Evolutionary conservation across 2,329 filamentous ascomycete species (phyloP).

Genomic region (Penicillium sp.): DNA sequence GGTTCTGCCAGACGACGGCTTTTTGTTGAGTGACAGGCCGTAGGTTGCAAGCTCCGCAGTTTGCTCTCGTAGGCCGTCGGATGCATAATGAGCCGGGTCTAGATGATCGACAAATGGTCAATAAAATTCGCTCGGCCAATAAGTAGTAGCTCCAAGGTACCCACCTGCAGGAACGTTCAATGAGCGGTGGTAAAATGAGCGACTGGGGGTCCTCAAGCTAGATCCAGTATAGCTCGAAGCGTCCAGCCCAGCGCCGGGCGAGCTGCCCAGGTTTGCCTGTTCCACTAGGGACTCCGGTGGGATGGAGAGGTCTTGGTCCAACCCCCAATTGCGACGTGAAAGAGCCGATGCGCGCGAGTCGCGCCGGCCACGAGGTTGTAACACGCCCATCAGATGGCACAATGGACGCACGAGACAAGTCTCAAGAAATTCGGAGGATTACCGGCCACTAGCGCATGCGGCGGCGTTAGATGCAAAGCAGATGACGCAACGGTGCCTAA

Average conservation of each 20-base stretch:
- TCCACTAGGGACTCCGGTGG: slow-evolving; percentile 26
- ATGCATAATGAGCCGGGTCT: slow-evolving; percentile 71
- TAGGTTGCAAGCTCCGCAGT: slow-evolving; percentile 84
- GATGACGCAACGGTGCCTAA: slow-evolving; percentile 19
- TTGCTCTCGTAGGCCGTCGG: slow-evolving; percentile 75
- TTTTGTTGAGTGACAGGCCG: slow-evolving; percentile 58
- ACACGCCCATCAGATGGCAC: slow-evolving; percentile 27
- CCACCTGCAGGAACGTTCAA: slow-evolving; percentile 43
- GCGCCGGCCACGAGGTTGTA: slow-evolving; percentile 30
- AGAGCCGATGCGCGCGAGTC: slow-evolving; percentile 29
- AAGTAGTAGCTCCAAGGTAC: slow-evolving; percentile 2
- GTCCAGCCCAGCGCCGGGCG: slow-evolving; percentile 28
- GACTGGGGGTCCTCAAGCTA: slow-evolving; percentile 41
- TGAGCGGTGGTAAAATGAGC: slow-evolving; percentile 47
- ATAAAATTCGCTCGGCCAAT: slow-evolving; percentile 9
- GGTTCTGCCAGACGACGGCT: slow-evolving; percentile 25
- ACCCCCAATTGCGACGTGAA: slow-evolving; percentile 23
- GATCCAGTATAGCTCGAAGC: slow-evolving; percentile 30
- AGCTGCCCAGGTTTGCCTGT: slow-evolving; percentile 29
- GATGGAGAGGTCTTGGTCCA: slow-evolving; percentile 18
- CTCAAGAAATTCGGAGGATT: slow-evolving; percentile 13
- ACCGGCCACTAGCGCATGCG: slow-evolving; percentile 22
- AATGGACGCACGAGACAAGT: slow-evolving; percentile 4
- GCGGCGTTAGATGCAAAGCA: slow-evolving; percentile 13
- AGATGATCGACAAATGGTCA: slow-evolving; percentile 44